Evolutionary conservation across 805 yeast species (phyloP).

Genomic region (Metschnikowia kunwiensis): DNA sequence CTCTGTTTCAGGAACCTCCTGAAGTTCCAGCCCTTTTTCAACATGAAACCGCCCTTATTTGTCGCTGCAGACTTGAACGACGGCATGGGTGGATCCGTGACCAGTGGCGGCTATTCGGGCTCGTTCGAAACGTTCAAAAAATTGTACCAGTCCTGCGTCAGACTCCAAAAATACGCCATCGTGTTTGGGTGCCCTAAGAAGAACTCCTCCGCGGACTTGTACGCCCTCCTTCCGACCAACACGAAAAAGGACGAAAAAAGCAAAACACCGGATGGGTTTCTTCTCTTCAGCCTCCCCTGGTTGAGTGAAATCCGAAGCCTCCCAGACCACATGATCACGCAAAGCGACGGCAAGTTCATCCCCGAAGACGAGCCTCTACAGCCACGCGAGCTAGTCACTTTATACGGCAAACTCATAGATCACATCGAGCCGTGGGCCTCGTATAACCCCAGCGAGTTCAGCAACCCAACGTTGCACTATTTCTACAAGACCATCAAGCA

Average conservation of each 20-base stretch:
- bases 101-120: slow-evolving; percentile 48
- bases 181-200: slow-evolving; percentile 66
- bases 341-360: slow-evolving; percentile 9
- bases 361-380: slow-evolving; percentile 8
- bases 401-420: slow-evolving; percentile 28
- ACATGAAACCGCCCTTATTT: slow-evolving; percentile 54
- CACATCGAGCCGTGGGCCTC: slow-evolving; percentile 41
- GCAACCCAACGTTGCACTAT: slow-evolving; percentile 67
- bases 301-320: slow-evolving; percentile 68
- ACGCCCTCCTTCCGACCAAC: slow-evolving; percentile 58
- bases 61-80: slow-evolving; percentile 61
- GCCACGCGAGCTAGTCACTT: slow-evolving; percentile 20
- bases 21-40: slow-evolving; percentile 49
- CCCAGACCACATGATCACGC: slow-evolving; percentile 42
- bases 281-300: slow-evolving; percentile 66
- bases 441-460: slow-evolving; percentile 55
- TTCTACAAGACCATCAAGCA: slow-evolving; percentile 64
- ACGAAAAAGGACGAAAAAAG: slow-evolving; percentile 1
- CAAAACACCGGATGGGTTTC: slow-evolving; percentile 64
- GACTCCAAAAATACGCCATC: slow-evolving; percentile 55
- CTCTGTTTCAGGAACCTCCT: slow-evolving; percentile 60
- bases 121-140: slow-evolving; percentile 67
- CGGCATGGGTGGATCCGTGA: slow-evolving; percentile 25
- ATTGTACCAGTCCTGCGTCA: slow-evolving; percentile 56
- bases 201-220: slow-evolving; percentile 53